Base-by-base conservation (phyloP, 2,329 filamentous ascomycete species). In the Karstenula rhodostoma region DNA sequence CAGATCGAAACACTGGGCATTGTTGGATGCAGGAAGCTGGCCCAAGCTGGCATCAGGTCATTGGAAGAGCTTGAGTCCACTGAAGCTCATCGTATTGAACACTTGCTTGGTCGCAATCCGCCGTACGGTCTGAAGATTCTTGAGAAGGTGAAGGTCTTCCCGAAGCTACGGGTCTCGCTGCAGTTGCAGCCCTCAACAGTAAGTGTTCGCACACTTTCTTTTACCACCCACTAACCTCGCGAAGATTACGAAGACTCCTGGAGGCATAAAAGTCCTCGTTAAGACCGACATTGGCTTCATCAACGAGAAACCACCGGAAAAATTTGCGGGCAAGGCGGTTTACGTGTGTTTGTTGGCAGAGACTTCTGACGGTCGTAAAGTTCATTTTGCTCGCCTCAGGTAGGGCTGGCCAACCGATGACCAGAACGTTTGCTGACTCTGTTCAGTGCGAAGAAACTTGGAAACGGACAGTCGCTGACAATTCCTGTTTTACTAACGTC, bases 1-100 rank as follows among this genome's bases (percentile, higher is more conserved):
- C 94, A 98, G 74, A 84, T 99, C 1, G 87, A 91, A 0, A 86
- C 88, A 2, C 86, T 98, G 62, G 95, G 95, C 0, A 82, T 87
- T 4, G 91, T 89, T 1, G 86, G 87, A n/a, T 88, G 92, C 64
- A 86, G 90, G 40, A 95, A 91, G 73, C 84, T 98, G 46, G 85
- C 87, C 3, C 84, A 85, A 42, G 88, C 87, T n/a, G 88, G 89
- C 0, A 86, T 98, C 56, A 87, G 81, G 29, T 91, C 83, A 5
- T 87, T 98, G 6, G 86, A 90, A 44, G 85, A 87, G n/a, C 81
- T 99, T 13, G 86, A 89, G 17, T 78, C 76, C 7, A 83, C 87
- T 15, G 89, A 94, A 37, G 82, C 89, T 27, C 85, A 88, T 56
- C 85, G 87, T 27, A 92, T 99, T 54, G 94, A 98, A 69, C 85